These are phyloP conservation scores for Metschnikowia vanudenii DNA, from an alignment of 805 yeast species.

Conservation along the genomic window DNA sequence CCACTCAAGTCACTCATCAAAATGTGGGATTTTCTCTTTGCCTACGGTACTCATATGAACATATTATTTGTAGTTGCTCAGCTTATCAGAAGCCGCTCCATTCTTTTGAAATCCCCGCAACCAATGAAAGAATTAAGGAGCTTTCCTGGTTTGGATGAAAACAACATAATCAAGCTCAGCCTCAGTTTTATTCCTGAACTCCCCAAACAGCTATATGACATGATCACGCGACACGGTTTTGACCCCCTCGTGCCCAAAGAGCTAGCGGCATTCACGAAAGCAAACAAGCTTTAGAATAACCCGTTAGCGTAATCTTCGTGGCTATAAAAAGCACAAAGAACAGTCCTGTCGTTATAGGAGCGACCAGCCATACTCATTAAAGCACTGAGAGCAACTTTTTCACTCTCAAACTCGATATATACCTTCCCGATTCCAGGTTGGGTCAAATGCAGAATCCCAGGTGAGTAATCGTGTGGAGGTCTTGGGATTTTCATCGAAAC, in stretches of 20 bases:
- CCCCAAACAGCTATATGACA: slow-evolving; percentile 63
- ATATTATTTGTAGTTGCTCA: slow-evolving; percentile 82
- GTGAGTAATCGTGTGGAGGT: slow-evolving; percentile 51
- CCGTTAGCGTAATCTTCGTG: slow-evolving; percentile 56
- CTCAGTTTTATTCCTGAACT: slow-evolving; percentile 75
- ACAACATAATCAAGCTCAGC: slow-evolving; percentile 72
- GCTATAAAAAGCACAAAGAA: slow-evolving; percentile 61
- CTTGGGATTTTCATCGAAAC: slow-evolving; percentile 58
- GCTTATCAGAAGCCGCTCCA: slow-evolving; percentile 63
- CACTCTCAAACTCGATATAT: slow-evolving; percentile 59
- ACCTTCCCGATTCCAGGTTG: slow-evolving; percentile 69
- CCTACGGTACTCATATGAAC: slow-evolving; percentile 89
- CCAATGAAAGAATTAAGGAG: slow-evolving; percentile 78
- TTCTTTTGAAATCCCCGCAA: slow-evolving; percentile 54
- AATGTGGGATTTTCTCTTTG: slow-evolving; percentile 88
- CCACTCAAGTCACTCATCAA: slow-evolving; percentile 71
- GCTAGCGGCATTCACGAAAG: slow-evolving; percentile 23
- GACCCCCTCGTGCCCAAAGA: slow-evolving; percentile 46
- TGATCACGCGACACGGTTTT: slow-evolving; percentile 61
- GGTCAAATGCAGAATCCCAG: slow-evolving; percentile 35
- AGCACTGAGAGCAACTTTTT: slow-evolving; percentile 54
- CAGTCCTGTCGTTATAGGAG: slow-evolving; percentile 63
- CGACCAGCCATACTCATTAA: slow-evolving; percentile 62
- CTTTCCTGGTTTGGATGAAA: slow-evolving; percentile 69
- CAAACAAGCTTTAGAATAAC: slow-evolving; percentile 20